Base-by-base conservation (phyloP, 805 yeast genomes). In the Dipodascopsis tothii region DNA sequence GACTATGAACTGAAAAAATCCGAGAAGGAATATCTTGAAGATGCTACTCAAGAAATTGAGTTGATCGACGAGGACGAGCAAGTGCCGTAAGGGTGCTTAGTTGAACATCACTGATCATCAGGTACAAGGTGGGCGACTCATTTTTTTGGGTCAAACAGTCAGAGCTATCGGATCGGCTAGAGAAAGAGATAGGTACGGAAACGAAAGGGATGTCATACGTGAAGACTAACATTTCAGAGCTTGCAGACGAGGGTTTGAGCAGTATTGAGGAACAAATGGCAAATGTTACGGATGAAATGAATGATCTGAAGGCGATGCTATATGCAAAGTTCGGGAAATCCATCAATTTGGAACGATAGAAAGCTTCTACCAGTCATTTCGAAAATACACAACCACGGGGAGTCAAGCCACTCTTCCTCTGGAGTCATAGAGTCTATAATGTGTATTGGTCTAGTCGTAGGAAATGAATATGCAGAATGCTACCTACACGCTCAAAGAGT, bases 261-360 rank as follows among this genome's bases (percentile, higher is more conserved):
- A 58, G 57, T 1, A 54, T 75, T 21, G 78, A 77, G 32, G 56
- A 59, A 2, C 60, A 72, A 46, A 68, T 83, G 27, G 75, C 70
- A 1, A 69, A 60, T 1, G 66, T 80, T 28, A 80, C 79, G 47
- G 72, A 69, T 3, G 66, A 74, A 46, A 68, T 90, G 62, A 62
- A 63, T 6, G 72, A 63, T 22, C 72, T 90, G 56, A 90, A 90
- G 66, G 73, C 75, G 27, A 71, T 70, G n/a, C 68, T 90, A 44
- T 92, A 90, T 58, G 85, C 84, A 16, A 86, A 84, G 62, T 92
- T 90, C 60, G 98, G 97, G 21, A 76, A 75, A 55, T 79, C 85
- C 46, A 92, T 90, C 60, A 88, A 88, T 60, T 67, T 90, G 38
- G 98, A 90, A 60, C 70, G 79, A 28, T 50, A n/a, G n/a, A n/a